phyloP scores from a whole-genome alignment of 1,139 yeast genomes.

The Saccharomyces hybrid region DNA sequence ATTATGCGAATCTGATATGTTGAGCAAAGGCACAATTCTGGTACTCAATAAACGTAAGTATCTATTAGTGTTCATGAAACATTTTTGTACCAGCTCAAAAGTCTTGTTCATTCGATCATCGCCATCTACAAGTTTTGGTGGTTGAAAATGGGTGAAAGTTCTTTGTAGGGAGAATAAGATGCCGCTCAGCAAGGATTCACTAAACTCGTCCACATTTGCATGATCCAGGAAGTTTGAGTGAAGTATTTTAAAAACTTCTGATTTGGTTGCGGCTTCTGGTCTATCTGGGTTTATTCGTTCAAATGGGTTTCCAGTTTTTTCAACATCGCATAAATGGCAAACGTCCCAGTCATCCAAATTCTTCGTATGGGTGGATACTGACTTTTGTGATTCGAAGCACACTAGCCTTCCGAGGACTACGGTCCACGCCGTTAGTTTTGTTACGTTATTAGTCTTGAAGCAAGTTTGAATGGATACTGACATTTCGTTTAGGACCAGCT shows the following conservation, averaged over 20 bases:
- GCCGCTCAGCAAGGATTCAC: slow-evolving; percentile 35
- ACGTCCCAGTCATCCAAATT: slow-evolving; percentile 7
- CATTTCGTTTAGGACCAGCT: slow-evolving; percentile 10
- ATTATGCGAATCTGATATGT: slow-evolving; percentile 18
- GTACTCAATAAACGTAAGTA: slow-evolving; percentile 47
- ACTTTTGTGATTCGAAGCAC: slow-evolving; percentile 15
- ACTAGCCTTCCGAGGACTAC: slow-evolving; percentile 19
- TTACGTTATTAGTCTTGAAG: slow-evolving; percentile 13
- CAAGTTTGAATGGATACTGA: slow-evolving; percentile 12
- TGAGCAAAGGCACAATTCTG: slow-evolving; percentile 29
- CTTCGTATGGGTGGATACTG: neutral
- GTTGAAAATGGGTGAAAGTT: slow-evolving; percentile 43
- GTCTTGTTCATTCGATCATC: slow-evolving; percentile 12
- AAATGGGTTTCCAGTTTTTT: slow-evolving; percentile 16
- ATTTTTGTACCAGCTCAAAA: slow-evolving; percentile 21
- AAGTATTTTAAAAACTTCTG: slow-evolving; percentile 24
- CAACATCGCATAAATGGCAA: slow-evolving; percentile 40
- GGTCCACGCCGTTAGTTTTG: slow-evolving; percentile 15
- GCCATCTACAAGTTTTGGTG: slow-evolving; percentile 30
- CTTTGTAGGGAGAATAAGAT: slow-evolving; percentile 41
- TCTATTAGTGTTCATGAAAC: slow-evolving; percentile 37
- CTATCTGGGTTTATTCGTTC: slow-evolving; percentile 28
- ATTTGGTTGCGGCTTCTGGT: slow-evolving; percentile 17
- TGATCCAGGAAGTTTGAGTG: slow-evolving; percentile 18
- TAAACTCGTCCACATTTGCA: slow-evolving; percentile 15